Base-by-base conservation (phyloP, 495 filamentous ascomycete species). In the Hypoxylon perforatum region DNA sequence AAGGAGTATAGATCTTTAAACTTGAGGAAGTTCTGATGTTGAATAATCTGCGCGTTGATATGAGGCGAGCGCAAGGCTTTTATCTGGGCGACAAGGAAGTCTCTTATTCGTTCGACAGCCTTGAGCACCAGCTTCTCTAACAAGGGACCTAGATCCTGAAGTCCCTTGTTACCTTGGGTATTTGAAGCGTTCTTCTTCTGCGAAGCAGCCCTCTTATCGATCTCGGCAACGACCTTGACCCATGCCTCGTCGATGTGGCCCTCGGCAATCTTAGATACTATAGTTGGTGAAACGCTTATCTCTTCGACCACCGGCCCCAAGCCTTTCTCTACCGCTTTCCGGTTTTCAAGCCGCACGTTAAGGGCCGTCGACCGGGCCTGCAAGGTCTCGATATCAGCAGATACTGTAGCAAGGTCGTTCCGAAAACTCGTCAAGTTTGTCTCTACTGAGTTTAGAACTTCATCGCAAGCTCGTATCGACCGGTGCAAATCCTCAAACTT, bases 1-100 rank as follows among this genome's bases (percentile, higher is more conserved):
- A 97, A 99, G 23, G 85, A 82, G 77, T 89, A 99, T 0, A 97
- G 76, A 33, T 96, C 92, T 73, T 91, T 96, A 77, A 92, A 95
- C 63, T 86, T 87, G 63, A 97, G 82, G 76, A 99, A 91, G 33
- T 88, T 87, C 68, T 93, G 88, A 63, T 97, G 93, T 72, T 99
- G 95, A 36, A 98, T 93, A 28, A 96, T 90, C 70, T 99, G 96
- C 7, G 93, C 92, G 70, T 99, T 98, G 73, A 97, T 95, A 70
- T 92, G 94, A 3, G 96, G 96, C 0, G 95, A 94, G 36, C 95
- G 85, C 36, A 98, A 79, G 0, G 94, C 91, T 73, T 97, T 96
- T 67, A 98, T 94, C 75, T 97, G 93, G 21, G 91, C 86, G 18
- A 97, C 95, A 51, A 98, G 81, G 70, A 96, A 96, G 74, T 99